phyloP scores from a whole-genome alignment of 2,329 filamentous ascomycete genomes.

The Xylariomycetidae sp. region DNA sequence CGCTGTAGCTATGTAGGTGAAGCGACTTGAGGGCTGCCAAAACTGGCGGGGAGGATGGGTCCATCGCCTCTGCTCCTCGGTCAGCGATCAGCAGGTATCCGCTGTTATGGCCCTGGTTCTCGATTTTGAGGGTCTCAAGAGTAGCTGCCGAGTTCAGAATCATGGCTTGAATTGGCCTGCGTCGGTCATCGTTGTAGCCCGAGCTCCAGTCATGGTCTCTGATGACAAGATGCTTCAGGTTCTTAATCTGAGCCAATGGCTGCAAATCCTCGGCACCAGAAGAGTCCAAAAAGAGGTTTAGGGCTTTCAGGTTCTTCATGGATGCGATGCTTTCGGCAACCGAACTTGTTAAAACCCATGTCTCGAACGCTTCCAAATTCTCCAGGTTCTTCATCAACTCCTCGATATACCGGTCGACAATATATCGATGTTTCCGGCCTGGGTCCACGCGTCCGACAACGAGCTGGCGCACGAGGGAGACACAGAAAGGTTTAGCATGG shows the following conservation, averaged over 20 bases:
- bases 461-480: constrained; percentile 2
- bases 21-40: background rate
- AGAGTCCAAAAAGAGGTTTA: background rate
- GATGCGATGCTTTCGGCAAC: constrained; percentile 2
- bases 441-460: constrained; percentile 2
- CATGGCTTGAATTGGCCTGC: background rate
- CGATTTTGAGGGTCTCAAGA: background rate
- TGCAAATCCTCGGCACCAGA: background rate
- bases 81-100: background rate
- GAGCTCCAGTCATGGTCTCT: background rate
- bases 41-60: too few relatives aligned
- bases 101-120: too few relatives aligned
- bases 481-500: background rate
- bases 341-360: background rate
- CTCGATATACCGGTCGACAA: constrained; percentile 5
- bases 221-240: background rate
- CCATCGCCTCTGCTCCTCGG: background rate
- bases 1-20: background rate
- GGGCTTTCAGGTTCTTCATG: constrained; percentile 4
- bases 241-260: background rate
- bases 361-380: constrained; percentile 4
- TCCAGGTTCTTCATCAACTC: constrained; percentile 4
- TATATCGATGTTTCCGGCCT: constrained; percentile 5
- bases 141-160: background rate
- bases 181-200: background rate